Evolutionary conservation across 148 eudicot genomes (phyloP).

Genomic region (Rhododendron molle): DNA sequence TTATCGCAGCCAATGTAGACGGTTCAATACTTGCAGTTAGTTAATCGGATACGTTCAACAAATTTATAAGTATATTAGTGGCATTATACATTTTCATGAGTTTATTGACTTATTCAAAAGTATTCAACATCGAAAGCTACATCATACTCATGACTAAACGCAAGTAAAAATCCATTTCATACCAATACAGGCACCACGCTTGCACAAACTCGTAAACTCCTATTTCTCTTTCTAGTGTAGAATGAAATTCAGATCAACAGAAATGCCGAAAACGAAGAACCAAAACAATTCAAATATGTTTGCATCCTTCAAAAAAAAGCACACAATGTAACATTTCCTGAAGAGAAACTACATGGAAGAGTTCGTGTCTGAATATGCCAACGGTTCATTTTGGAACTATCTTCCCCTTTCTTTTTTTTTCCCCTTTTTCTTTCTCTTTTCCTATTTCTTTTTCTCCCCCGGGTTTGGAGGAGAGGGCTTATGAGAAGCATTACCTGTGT

Average conservation of each 20-base stretch:
- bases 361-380: background rate
- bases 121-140: background rate
- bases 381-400: background rate
- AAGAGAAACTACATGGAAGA: background rate
- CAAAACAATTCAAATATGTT: background rate
- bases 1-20: background rate
- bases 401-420: background rate
- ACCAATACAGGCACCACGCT: background rate
- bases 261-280: background rate
- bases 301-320: background rate
- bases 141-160: background rate
- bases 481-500: slow-evolving; percentile 53
- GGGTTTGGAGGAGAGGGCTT: background rate
- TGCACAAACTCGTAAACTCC: background rate
- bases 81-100: background rate
- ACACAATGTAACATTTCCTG: background rate
- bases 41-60: background rate
- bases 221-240: background rate
- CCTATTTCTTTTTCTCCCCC: background rate
- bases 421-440: background rate
- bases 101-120: background rate
- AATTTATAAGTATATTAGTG: background rate
- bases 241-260: background rate
- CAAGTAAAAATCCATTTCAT: background rate
- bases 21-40: background rate